Evolutionary conservation across 345 rosid genomes (phyloP).

Genomic region (Zanthoxylum bungeanum): DNA sequence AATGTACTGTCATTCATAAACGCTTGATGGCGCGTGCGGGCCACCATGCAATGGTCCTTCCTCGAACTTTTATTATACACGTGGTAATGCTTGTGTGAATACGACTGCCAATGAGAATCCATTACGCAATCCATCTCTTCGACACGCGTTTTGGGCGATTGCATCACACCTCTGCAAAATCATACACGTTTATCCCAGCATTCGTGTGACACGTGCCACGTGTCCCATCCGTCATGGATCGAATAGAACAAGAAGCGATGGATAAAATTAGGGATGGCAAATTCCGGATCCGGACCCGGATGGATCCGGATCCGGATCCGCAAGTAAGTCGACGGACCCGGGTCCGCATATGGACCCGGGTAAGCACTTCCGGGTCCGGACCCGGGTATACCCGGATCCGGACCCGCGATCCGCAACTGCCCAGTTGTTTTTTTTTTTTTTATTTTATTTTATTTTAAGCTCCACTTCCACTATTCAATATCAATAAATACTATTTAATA

Average conservation of each 20-base stretch:
- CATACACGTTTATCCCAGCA: constrained; percentile 16
- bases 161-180: background rate
- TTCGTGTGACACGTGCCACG: constrained; percentile 31
- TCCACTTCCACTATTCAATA: too few relatives aligned
- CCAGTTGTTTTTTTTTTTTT: too few relatives aligned
- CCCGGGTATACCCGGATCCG: too few relatives aligned
- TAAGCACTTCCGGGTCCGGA: too few relatives aligned
- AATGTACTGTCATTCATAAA: background rate
- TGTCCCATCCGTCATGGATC: background rate
- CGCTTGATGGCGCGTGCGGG: background rate
- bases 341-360: too few relatives aligned
- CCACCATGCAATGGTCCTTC: background rate
- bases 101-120: constrained; percentile 13
- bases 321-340: too few relatives aligned
- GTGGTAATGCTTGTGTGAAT: background rate
- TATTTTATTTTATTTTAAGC: too few relatives aligned
- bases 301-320: too few relatives aligned
- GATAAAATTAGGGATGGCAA: too few relatives aligned
- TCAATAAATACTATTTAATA: too few relatives aligned
- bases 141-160: constrained; percentile 26
- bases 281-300: too few relatives aligned
- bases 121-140: background rate
- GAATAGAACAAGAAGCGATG: background rate
- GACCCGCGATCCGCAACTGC: too few relatives aligned
- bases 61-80: background rate